Evolutionary conservation across 2,329 filamentous ascomycete species (phyloP).

Genomic region (Fusarium sp.): DNA sequence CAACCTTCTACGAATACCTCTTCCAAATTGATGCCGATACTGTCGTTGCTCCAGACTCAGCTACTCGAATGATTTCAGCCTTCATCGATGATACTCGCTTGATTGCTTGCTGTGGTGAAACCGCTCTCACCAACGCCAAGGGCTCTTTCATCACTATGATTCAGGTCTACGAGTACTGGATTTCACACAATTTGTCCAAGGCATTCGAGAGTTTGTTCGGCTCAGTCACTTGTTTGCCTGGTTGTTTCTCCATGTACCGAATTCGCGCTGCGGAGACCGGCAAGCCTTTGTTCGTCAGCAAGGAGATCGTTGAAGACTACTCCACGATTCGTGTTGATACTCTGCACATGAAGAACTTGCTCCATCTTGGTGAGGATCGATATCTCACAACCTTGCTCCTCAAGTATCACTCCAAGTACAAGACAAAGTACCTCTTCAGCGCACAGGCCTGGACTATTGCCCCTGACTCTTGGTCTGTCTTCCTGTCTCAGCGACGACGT

Average conservation of each 20-base stretch:
- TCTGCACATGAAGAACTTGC: slow-evolving; percentile 97
- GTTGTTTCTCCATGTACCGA: slow-evolving; percentile 99
- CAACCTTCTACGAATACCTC: slow-evolving; percentile 97
- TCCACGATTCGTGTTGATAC: slow-evolving; percentile 96
- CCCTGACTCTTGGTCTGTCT: slow-evolving; percentile 91
- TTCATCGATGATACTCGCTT: slow-evolving; percentile 92
- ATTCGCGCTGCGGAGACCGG: slow-evolving; percentile 93
- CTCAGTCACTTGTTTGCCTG: slow-evolving; percentile 95
- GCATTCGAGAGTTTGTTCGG: slow-evolving; percentile 98
- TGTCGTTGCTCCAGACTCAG: slow-evolving; percentile 88
- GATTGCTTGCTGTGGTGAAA: slow-evolving; percentile 96
- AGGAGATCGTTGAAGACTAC: slow-evolving; percentile 89
- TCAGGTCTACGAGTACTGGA: slow-evolving; percentile 99
- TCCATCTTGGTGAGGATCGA: slow-evolving; percentile 97
- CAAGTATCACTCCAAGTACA: slow-evolving; percentile 92
- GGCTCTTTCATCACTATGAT: slow-evolving; percentile 97
- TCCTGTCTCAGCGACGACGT: slow-evolving; percentile 96
- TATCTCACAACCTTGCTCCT: slow-evolving; percentile 94
- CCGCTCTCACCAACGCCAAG: slow-evolving; percentile 91
- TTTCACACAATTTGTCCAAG: slow-evolving; percentile 96
- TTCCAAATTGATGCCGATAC: slow-evolving; percentile 98
- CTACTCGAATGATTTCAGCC: slow-evolving; percentile 88
- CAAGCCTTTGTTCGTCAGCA: slow-evolving; percentile 95
- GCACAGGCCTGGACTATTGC: slow-evolving; percentile 98
- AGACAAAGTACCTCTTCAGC: slow-evolving; percentile 95